Evolutionary conservation across 768 basidiomycete genomes (phyloP), one percentile per base, ranked within the genome.

Genomic region (Lactifluus subvellereus): DNA sequence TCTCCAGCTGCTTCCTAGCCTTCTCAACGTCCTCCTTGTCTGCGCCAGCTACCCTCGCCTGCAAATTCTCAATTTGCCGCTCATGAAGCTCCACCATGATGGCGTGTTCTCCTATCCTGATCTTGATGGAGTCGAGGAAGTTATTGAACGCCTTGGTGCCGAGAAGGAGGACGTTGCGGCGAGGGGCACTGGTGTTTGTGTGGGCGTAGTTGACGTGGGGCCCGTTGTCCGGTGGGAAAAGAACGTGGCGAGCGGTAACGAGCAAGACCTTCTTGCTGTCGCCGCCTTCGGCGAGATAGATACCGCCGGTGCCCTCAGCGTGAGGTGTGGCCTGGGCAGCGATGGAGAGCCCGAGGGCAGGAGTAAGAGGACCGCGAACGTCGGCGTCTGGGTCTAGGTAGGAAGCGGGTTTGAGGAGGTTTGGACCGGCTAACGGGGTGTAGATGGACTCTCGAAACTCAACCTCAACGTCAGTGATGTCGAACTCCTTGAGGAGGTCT

Each of bases 271-370:
- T 71, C 53, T 70, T 58, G 64, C 69, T 74, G 63, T 61, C 53
- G 40, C 70, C 70, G 65, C 73, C 75, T 66, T 75, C 70, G 14
- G 69, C 55, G 56, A 76, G 68, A 70, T 76, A 77, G 61, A 75
- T 70, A 7, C 73, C 74, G 4, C 69, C 70, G 6, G 77, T 77
- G 9, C 77, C 76, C n/a, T 51, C 48, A 22, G 14, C 2, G 11
- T 27, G 30, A 37, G 40, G 35, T 13, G 52, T 47, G 5, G 43
- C 30, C 27, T 38, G 20, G 1, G 56, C 57, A 54, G 33, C 50
- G 50, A 63, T 63, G 22, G 37, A 37, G 22, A 22, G 22, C 22
- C 22, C 22, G 22, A 22, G 22, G 22, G 22, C 22, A 22, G 22
- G 22, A 22, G 22, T 22, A 22, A 22, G 22, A 22, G 22, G 22